Base-by-base conservation (phyloP, 345 rosid species). In the Citrus inodora region DNA sequence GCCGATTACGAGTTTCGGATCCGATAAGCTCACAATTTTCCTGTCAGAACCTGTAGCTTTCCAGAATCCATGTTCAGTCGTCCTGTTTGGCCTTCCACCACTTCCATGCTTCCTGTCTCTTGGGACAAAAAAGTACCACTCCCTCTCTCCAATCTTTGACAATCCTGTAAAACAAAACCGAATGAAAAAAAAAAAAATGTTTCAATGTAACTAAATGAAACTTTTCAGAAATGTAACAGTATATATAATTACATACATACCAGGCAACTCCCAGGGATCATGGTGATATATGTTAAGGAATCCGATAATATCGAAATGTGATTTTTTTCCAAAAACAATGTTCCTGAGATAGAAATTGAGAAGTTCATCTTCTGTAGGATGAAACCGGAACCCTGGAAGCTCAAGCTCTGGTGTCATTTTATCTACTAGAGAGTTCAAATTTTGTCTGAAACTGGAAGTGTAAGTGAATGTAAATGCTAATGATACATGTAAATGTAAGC, bases 11-110 rank as follows among this genome's bases (percentile, higher is more conserved):
- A 90, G 90, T 77, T 92, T 93, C 6, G 90, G 93, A 4, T 87
- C 97, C 1, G 95, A 85, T 19, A 88, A 79, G 80, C 88, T 89
- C 73, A 90, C 75, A 30, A 96, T 96, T 84, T 85, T 96, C 77
- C 98, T 76, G 63, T 96, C 98, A 0, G 97, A 93, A 46, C 99
- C 99, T 0, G 99, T 96, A 67, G 99, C 99, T 78, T 96, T 96
- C 98, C 99, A 96, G 82, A 90, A 96, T 56, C 99, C 99, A 35
- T 81, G 88, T 56, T 79, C 90, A 13, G 98, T 95, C 2, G 94
- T 92, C 87, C 99, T 85, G 76, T 92, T 93, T 0, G 98, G 97
- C 76, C 99, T 87, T 64, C 98, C 97, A 48, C 97, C 94, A 30
- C 80, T 88, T 4, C 98, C 97, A 70, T 91, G 91, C 78, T 90